Conservation (phyloP, 352 stramenopile species). For the Globisporangium paroecandrum region DNA sequence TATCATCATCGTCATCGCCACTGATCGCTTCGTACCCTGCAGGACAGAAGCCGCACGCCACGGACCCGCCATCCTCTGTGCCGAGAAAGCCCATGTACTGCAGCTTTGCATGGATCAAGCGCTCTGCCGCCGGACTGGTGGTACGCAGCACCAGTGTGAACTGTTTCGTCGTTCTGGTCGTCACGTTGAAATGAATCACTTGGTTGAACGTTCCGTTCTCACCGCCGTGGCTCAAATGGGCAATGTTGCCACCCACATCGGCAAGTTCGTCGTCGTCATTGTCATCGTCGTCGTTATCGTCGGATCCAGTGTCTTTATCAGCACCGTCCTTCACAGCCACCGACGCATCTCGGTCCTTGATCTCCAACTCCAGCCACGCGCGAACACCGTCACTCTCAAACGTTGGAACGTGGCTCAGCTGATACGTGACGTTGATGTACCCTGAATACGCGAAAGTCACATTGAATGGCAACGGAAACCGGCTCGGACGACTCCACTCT, state of each 20-base stretch:
- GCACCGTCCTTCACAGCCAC: constrained; percentile 12
- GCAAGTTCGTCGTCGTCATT: constrained; percentile 22
- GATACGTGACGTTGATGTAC: constrained; percentile 63
- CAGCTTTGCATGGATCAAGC: constrained; percentile 50
- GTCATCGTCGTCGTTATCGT: constrained; percentile 13
- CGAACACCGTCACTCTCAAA: constrained; percentile 53
- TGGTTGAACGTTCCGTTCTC: constrained; percentile 68
- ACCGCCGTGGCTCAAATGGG: constrained; percentile 57
- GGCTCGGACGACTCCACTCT: constrained; percentile 26
- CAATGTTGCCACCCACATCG: constrained; percentile 27
- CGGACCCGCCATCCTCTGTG: constrained; percentile 45
- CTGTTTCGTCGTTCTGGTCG: constrained; percentile 36
- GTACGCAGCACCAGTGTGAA: constrained; percentile 62
- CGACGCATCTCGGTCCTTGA: constrained; percentile 24
- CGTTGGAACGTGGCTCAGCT: constrained; percentile 56
- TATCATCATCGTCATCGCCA: constrained; percentile 22
- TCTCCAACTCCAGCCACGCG: constrained; percentile 72
- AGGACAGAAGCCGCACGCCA: constrained; percentile 53
- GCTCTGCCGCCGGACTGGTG: constrained; percentile 36
- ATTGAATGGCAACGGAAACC: constrained; percentile 54
- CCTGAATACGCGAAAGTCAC: constrained; percentile 50
- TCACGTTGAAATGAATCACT: constrained; percentile 53
- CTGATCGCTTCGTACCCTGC: constrained; percentile 41
- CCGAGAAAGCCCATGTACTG: constrained; percentile 47
- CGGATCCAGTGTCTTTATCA: background rate